A percentile compares a stretch with the other conserved stretches of the same genome.
phyloP scores from a whole-genome alignment of 768 basidiomycete genomes.

The Leccinum olivaceopallidum region DNA sequence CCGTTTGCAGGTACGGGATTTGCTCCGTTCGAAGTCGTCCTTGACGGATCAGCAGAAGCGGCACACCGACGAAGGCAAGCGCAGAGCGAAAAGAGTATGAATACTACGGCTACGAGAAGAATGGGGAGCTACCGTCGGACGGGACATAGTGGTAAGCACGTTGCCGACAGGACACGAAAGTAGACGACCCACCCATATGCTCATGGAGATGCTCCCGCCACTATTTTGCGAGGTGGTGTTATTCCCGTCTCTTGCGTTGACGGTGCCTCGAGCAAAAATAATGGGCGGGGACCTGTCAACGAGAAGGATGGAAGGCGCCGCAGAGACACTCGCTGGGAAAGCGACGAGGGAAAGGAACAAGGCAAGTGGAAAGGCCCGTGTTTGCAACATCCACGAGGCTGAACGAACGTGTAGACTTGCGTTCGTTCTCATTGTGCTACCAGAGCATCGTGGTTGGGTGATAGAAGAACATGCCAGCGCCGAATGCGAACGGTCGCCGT shows the following conservation, averaged over 20 bases:
- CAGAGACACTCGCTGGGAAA: constrained; percentile 6
- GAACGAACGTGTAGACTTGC: not conserved
- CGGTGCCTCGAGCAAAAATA: not conserved
- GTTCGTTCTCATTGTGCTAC: constrained; percentile 3
- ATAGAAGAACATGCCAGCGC: constrained; percentile 3
- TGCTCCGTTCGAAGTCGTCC: not conserved
- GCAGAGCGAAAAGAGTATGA: constrained; percentile 22
- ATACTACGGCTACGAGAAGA: constrained; percentile 24
- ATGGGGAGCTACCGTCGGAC: constrained; percentile 25
- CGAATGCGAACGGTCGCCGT: not conserved
- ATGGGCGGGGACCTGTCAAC: not conserved
- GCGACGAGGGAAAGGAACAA: constrained; percentile 7
- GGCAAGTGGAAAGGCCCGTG: not conserved
- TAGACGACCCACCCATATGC: constrained; percentile 22
- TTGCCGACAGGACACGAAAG: not conserved
- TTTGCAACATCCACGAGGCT: constrained; percentile 6
- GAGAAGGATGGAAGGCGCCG: constrained; percentile 7
- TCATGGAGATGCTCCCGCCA: constrained; percentile 15
- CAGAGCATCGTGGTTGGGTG: constrained; percentile 6
- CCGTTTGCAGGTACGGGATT: constrained; percentile 13
- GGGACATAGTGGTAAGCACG: not conserved
- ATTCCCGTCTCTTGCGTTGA: not conserved
- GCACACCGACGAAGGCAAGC: constrained; percentile 25
- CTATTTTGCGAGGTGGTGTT: not conserved
- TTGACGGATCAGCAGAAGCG: not conserved